Evolutionary conservation across 176 grass and related monocot genomes (phyloP).

Genomic region (Hsuehochloa calcarea): DNA sequence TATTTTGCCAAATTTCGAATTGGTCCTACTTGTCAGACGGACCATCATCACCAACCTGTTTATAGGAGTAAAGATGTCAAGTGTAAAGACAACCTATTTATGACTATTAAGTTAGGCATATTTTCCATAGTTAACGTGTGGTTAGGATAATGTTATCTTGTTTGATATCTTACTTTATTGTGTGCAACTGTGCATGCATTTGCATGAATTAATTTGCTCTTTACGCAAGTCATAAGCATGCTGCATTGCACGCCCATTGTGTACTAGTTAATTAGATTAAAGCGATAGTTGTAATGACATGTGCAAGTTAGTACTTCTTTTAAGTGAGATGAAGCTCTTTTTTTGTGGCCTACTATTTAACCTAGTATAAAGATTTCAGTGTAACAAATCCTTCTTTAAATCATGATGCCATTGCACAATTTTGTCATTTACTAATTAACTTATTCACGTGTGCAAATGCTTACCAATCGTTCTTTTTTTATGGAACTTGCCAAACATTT

Average conservation of each 20-base stretch:
- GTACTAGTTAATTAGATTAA: neutral
- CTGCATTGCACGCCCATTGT: neutral
- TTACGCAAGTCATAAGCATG: slow-evolving; percentile 5
- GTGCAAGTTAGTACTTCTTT: slow-evolving; percentile 2
- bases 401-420: slow-evolving; percentile 1
- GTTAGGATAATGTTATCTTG: neutral
- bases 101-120: neutral
- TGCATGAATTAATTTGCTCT: neutral
- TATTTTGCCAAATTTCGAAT: neutral
- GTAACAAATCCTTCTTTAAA: slow-evolving; percentile 23
- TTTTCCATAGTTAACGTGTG: neutral
- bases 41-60: neutral
- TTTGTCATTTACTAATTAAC: neutral
- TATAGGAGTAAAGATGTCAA: neutral
- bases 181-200: neutral
- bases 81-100: neutral
- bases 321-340: neutral
- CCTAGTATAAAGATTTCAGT: neutral
- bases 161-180: neutral
- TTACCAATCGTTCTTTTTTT: slow-evolving; percentile 27
- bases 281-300: slow-evolving; percentile 3
- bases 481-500: slow-evolving; percentile 27
- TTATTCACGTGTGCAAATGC: slow-evolving; percentile 9
- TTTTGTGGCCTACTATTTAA: slow-evolving; percentile 11
- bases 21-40: neutral